These are phyloP conservation scores for Oryza nivara DNA, from an alignment of 176 grass and related monocot species.

Conservation along the genomic window DNA sequence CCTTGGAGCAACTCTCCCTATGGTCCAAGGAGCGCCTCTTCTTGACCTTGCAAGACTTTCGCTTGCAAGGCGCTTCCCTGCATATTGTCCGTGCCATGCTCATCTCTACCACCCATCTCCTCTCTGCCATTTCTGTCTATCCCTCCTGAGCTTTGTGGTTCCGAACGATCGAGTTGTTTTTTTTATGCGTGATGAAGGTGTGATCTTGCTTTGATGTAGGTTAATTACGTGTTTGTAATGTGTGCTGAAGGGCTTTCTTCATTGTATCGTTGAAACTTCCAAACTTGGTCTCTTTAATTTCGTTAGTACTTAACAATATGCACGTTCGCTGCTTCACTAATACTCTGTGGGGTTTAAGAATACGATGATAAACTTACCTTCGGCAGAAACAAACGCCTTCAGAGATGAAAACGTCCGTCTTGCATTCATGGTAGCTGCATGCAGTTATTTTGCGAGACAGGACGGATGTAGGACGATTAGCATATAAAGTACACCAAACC, in stretches of 20 bases:
- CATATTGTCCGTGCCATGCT: rapidly evolving
- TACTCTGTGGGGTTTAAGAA: background rate
- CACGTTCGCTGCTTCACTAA: background rate
- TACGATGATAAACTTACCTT: background rate
- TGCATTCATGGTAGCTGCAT: background rate
- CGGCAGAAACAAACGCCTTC: background rate
- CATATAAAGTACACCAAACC: background rate
- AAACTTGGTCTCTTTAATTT: background rate
- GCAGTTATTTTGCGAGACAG: background rate
- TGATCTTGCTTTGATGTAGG: background rate
- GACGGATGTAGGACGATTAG: background rate
- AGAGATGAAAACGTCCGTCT: background rate
- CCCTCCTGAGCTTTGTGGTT: conserved; percentile 42
- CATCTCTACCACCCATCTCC: background rate
- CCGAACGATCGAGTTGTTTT: background rate
- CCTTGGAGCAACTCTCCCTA: background rate
- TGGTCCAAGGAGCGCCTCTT: rapidly evolving
- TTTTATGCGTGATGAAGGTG: background rate
- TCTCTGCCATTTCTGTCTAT: background rate
- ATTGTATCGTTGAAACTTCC: background rate
- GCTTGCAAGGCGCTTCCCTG: background rate
- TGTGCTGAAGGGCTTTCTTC: background rate
- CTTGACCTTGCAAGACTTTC: conserved; percentile 47
- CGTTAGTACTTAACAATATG: background rate
- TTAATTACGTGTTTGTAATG: background rate